Evolutionary conservation across 2,329 filamentous ascomycete genomes (phyloP), one percentile per base, ranked within the genome.

Genomic region (Penicillium fuscoglaucum): DNA sequence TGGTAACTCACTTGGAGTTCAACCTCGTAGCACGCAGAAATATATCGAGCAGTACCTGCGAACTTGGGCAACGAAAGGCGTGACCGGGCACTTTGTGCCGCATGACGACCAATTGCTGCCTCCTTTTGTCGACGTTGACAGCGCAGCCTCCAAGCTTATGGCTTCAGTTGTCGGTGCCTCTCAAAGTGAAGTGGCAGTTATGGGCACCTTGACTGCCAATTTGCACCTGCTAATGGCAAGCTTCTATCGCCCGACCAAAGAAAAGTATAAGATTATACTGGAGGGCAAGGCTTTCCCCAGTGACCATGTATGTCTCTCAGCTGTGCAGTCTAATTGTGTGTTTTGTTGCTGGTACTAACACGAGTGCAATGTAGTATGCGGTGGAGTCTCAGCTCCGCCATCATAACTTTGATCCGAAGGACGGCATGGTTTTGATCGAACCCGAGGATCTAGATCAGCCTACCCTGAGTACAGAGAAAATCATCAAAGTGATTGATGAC

Each of bases 261-360:
- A 83, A 70, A 82, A 76, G 40, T 88, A 89, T 77, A 95, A 93
- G 78, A 89, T 96, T 62, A 89, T 96, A 52, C 82, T 93, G n/a
- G 91, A 96, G 74, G 90, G 90, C 75, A 92, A 92, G 70, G 91
- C 92, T 0, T 96, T 96, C 66, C 93, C 92, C 0, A 93, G 89
- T 73, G 92, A 96, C 70, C 88, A 91, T 74, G 87, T 87, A 80
- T 66, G 82, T 70, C 4, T 26, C 2, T 28, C 8, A n/a, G 2
- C 10, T 24, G 12, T 13, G 24, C 6, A 3, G 10, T 28, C 4
- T 1, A 39, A 47, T 8, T 17, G 4, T 28, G 7, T 12, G 5
- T 3, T 37, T 24, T 15, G 8, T 13, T 17, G 1, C 45, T 29
- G 24, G 40, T 51, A 47, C 61, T 67, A 26, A 68, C 35, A 13